Base-by-base conservation (phyloP, 2,329 filamentous ascomycete genomes). In the Aspergillus calidoustus region DNA sequence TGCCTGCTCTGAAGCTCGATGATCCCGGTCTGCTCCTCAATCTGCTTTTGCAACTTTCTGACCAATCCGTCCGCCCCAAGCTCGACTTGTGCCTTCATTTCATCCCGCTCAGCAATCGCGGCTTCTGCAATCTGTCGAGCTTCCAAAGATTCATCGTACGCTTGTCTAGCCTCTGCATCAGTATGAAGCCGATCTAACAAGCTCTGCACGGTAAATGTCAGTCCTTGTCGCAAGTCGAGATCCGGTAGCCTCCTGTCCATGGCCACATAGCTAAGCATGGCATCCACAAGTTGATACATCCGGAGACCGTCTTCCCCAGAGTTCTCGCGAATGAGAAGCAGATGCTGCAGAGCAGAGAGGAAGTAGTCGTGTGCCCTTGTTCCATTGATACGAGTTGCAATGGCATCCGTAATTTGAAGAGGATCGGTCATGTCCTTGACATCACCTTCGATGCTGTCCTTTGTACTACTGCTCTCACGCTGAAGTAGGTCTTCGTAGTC, bases 401-500 rank as follows among this genome's bases (percentile, higher is more conserved):
- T 98, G 56, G 93, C 94, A 74, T 98, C 93, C 7, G 91, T 93
- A 66, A 99, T 97, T 78, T 98, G 93, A 49, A 89, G 82, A 1
- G 95, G 95, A 76, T 99, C 94, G 71, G 88, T 96, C 74, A 99
- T 86, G 76, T 99, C 95, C 80, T 92, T 96, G 70, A 91, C 86
- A 62, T 97, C 93, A 31, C 88, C 91, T 70, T 96, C 92, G 62
- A 93, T 83, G 69, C 87, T 91, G 74, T 97, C 94, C 75, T 95
- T 91, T 78, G 96, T 91, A 75, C 92, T 96, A 75, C 88, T 94
- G 70, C 90, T 91, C 79, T 98, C 95, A 64, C 89, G 86, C 77
- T 98, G 94, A 51, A 98, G 87, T 78, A 97, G 90, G 76, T 98
- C 95, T 80, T 99, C 95, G 75, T 98, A 98, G 81, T 99, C 95